Evolutionary conservation across 495 filamentous ascomycete species (phyloP), one percentile per base, ranked within the genome.

Genomic region (Cetradonia linearis): DNA sequence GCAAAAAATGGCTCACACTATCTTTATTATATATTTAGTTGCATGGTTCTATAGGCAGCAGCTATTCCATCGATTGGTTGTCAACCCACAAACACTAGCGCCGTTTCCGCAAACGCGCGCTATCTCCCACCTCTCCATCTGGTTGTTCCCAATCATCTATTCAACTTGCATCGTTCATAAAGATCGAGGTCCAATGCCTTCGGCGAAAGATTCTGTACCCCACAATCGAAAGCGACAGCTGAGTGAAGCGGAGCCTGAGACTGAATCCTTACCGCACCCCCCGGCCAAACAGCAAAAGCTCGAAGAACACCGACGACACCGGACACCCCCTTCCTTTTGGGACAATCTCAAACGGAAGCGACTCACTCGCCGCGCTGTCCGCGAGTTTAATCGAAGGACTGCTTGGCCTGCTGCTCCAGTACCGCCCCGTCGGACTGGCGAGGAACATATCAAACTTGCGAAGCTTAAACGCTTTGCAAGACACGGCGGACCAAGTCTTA

Each of bases 401-500:
- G 16, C 3, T 5, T 57, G 38, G 38, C 62, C 58, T 55, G 33
- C 46, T 61, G 10, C 23, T 36, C 58, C 62, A 27, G 8, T 58
- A 31, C 64, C 56, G 9, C 48, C 48, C 62, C 1, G 55, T 9
- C 57, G 33, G 40, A 66, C 46, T 55, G 55, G 27, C 28, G 54
- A 62, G 28, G 37, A 62, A 47, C 33, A 65, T 33, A 61, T 61
- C 27, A 25, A 67, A 25, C 44, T 56, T 61, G 28, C 33, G 50
- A 13, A 61, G 27, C 63, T 69, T 33, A 62, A 66, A 44, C 62
- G 63, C 44, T 69, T 69, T 59, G 63, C 59, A 54, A 68, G 67
- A 63, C 44, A 66, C 56, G 69, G 65, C 36, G 65, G 65, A 54
- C 65, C 58, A 53, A 62, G 53, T 40, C 62, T 71, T 50, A 27